Evolutionary conservation across 2,329 filamentous ascomycete species (phyloP).

Genomic region (Penicillium rolfsii): DNA sequence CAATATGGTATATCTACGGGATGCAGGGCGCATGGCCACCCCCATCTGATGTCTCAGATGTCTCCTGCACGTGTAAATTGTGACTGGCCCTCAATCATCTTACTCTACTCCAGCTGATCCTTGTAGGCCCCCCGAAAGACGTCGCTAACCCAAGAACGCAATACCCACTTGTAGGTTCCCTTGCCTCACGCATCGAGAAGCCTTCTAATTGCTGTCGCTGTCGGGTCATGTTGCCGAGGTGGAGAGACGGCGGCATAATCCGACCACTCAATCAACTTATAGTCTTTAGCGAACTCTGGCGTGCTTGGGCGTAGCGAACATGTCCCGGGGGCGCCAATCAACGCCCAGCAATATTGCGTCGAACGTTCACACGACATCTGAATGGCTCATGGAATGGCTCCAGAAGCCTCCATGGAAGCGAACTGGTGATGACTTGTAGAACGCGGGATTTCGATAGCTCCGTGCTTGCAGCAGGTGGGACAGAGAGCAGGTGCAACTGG

Average conservation of each 20-base stretch:
- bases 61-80: neutral
- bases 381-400: neutral
- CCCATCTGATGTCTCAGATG: neutral
- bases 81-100: neutral
- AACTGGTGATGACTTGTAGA: neutral
- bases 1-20: neutral
- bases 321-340: neutral
- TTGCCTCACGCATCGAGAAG: neutral
- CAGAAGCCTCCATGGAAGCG: neutral
- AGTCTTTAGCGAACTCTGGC: neutral
- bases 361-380: neutral
- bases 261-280: neutral
- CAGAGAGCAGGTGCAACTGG: neutral
- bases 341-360: neutral
- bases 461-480: neutral
- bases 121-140: neutral
- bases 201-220: neutral
- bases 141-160: neutral
- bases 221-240: constrained; percentile 2
- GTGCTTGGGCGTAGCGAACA: neutral
- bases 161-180: neutral
- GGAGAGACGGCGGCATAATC: neutral
- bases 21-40: neutral
- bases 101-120: neutral
- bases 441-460: neutral